Evolutionary conservation across 768 basidiomycete genomes (phyloP).

Genomic region (Auriscalpium orientale): DNA sequence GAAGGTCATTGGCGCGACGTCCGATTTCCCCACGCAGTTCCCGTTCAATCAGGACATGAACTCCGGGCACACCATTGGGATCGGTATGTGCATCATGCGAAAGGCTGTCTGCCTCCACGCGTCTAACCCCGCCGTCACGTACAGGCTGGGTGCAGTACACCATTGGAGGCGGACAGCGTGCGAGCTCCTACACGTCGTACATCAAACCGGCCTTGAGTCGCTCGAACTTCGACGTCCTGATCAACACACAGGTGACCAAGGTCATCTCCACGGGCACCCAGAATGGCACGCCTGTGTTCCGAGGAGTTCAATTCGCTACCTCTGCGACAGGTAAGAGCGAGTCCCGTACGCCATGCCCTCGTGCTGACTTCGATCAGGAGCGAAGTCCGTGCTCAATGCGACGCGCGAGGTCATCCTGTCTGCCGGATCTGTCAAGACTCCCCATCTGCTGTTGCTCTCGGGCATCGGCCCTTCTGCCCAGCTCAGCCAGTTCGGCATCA

Average conservation of each 20-base stretch:
- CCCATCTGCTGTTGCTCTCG: not conserved
- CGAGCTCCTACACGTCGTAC: slow-evolving; percentile 3
- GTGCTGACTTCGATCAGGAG: not conserved
- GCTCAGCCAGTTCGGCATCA: not conserved
- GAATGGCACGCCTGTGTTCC: not conserved
- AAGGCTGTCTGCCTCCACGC: not conserved
- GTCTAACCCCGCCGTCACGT: not conserved
- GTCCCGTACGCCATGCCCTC: not conserved
- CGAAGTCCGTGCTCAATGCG: not conserved
- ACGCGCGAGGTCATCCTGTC: not conserved
- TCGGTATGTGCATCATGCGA: slow-evolving; percentile 23
- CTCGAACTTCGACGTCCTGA: not conserved
- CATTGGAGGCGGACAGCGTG: not conserved
- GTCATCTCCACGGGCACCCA: not conserved
- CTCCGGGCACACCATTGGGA: slow-evolving; percentile 33
- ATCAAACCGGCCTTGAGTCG: slow-evolving; percentile 1
- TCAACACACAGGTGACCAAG: slow-evolving; percentile 1
- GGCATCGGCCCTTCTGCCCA: not conserved
- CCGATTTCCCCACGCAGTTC: slow-evolving; percentile 29
- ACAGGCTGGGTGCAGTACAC: slow-evolving; percentile 1
- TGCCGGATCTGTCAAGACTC: not conserved
- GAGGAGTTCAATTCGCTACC: not conserved
- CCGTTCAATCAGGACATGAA: slow-evolving; percentile 36
- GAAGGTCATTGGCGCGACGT: slow-evolving; percentile 29
- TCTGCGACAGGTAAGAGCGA: not conserved